A percentile compares a stretch with the other conserved stretches of the same genome.
Conservation (phyloP, 2,329 filamentous ascomycete genomes). For the Aspergillus tamarii region DNA sequence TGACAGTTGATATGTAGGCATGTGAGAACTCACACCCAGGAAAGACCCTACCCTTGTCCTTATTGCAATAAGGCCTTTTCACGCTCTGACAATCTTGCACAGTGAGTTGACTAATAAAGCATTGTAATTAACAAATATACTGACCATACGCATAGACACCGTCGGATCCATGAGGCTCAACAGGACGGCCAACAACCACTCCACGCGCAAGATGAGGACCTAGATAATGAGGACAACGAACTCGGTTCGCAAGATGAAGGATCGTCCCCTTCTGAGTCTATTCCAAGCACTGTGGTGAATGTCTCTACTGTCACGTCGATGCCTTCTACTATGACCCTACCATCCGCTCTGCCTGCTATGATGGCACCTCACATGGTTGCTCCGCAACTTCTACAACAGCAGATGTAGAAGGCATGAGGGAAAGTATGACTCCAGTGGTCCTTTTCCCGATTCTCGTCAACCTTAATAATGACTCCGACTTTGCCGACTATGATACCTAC, state of each 20-base stretch:
- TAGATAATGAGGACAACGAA: conserved; percentile 86
- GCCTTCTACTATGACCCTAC: conserved; percentile 33
- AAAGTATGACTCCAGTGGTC: neutral
- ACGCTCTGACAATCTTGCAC: conserved; percentile 96
- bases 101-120: conserved; percentile 62
- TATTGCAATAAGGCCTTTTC: conserved; percentile 99
- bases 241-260: conserved; percentile 79
- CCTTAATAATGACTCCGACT: neutral
- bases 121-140: conserved; percentile 13
- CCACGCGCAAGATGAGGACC: conserved; percentile 70
- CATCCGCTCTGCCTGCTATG: conserved; percentile 45
- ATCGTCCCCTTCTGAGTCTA: conserved; percentile 60
- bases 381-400: conserved; percentile 47
- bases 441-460: neutral
- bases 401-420: conserved; percentile 35
- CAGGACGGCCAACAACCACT: conserved; percentile 56
- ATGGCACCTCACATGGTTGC: conserved; percentile 46
- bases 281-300: conserved; percentile 35
- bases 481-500: neutral
- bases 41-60: conserved; percentile 96
- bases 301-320: conserved; percentile 42
- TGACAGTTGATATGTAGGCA: conserved; percentile 69
- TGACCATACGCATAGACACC: conserved; percentile 59
- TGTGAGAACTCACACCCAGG: conserved; percentile 98
- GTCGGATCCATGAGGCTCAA: conserved; percentile 78